A percentile compares a stretch with the other conserved stretches of the same genome.
Conservation (phyloP, 2,329 filamentous ascomycete species). For the Ophiostoma quercus region DNA sequence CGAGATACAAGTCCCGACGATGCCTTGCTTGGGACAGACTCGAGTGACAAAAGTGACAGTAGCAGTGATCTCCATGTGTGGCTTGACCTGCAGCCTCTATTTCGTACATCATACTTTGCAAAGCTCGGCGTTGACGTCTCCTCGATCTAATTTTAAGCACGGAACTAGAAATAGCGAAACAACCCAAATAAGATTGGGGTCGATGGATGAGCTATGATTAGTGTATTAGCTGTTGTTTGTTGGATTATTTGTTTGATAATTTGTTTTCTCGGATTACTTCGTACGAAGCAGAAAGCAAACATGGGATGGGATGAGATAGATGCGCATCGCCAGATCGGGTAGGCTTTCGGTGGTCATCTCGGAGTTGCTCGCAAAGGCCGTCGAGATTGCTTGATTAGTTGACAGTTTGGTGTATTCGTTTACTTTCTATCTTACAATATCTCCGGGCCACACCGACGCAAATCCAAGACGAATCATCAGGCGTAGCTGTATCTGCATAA, state of each 20-base stretch:
- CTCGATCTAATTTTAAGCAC: background rate
- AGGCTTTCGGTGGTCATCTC: too few species aligned
- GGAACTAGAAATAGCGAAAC: background rate
- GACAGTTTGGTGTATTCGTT: too few species aligned
- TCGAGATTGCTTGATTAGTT: too few species aligned
- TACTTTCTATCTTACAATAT: too few species aligned
- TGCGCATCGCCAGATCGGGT: too few species aligned
- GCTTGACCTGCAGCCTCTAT: background rate
- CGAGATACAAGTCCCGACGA: too few species aligned
- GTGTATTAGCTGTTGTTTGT: background rate
- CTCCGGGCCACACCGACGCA: background rate
- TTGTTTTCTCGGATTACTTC: too few species aligned
- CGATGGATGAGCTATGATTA: background rate
- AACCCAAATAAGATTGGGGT: background rate
- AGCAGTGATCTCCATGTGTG: background rate
- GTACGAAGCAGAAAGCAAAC: too few species aligned
- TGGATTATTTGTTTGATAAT: too few species aligned
- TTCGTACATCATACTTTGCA: background rate
- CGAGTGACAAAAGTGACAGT: background rate
- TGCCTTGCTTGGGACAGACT: too few species aligned
- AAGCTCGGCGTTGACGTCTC: background rate
- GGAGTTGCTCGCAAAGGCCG: too few species aligned
- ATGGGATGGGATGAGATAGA: too few species aligned
- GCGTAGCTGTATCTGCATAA: slow-evolving; percentile 2
- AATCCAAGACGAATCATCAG: background rate